A percentile compares a stretch with the other conserved stretches of the same genome.
phyloP scores from a whole-genome alignment of 108 stramenopile species.

The Nitzschia sp. region DNA sequence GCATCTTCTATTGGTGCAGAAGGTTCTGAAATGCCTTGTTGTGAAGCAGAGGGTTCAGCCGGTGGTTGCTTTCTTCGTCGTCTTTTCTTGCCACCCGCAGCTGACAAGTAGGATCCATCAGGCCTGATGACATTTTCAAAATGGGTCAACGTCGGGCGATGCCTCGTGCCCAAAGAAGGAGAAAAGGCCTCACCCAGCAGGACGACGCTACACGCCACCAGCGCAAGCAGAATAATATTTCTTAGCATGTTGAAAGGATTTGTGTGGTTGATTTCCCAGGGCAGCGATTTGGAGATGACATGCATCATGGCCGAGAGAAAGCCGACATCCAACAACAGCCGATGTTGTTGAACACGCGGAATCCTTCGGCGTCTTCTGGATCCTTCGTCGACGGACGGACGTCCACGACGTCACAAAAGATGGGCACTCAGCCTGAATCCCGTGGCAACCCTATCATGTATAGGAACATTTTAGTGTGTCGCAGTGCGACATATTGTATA shows the following conservation, averaged over 20 bases:
- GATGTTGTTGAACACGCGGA: not conserved
- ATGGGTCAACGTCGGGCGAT: not conserved
- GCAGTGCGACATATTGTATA: too few relatives aligned
- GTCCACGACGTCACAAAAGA: too few relatives aligned
- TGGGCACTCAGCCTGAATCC: too few relatives aligned
- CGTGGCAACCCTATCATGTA: too few relatives aligned
- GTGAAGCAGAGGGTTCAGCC: not conserved
- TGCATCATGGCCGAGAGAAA: not conserved
- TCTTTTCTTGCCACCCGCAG: conserved; percentile 17
- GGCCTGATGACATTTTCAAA: not conserved
- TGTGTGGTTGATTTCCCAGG: too few relatives aligned
- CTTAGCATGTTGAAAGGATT: too few relatives aligned
- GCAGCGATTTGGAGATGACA: too few relatives aligned
- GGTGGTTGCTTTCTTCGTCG: conserved; percentile 19
- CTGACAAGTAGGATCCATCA: not conserved
- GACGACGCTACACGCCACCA: not conserved
- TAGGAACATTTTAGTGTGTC: too few relatives aligned
- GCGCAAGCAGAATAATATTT: not conserved
- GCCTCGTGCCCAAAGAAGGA: not conserved
- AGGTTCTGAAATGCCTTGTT: not conserved
- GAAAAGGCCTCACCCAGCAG: conserved; percentile 4
- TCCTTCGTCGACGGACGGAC: too few relatives aligned
- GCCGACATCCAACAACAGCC: not conserved
- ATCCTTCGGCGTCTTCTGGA: too few relatives aligned
- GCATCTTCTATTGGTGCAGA: not conserved